Percentiles rank a stretch among this genome's conserved stretches.
Conservation (phyloP, 306 rosid species). For the Pterocarpus macrocarpus region DNA sequence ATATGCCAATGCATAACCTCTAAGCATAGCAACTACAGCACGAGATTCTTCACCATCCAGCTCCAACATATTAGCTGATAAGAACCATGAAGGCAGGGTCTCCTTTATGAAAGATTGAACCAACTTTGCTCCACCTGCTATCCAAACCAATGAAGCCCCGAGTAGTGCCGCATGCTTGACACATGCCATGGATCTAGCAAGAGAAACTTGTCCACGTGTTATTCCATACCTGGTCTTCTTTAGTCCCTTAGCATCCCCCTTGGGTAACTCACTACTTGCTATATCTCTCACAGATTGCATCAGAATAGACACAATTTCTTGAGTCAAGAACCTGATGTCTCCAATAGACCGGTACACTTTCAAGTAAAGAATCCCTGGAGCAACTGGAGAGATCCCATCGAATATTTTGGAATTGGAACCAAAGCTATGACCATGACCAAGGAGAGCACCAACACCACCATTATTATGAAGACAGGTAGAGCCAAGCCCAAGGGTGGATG, state of each 20-base stretch:
- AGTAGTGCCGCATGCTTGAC: slow-evolving; percentile 87
- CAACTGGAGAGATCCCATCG: slow-evolving; percentile 79
- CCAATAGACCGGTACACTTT: slow-evolving; percentile 77
- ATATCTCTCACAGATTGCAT: slow-evolving; percentile 80
- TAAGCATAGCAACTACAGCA: slow-evolving; percentile 70
- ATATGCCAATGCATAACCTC: slow-evolving; percentile 84
- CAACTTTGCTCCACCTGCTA: slow-evolving; percentile 78
- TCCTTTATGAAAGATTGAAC: slow-evolving; percentile 78
- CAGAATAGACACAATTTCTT: slow-evolving; percentile 79
- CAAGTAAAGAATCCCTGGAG: slow-evolving; percentile 93
- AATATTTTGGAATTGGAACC: slow-evolving; percentile 69
- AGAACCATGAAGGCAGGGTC: slow-evolving; percentile 86
- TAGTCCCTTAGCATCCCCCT: slow-evolving; percentile 60
- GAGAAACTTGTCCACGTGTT: slow-evolving; percentile 77
- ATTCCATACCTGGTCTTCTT: slow-evolving; percentile 73
- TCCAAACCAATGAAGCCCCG: slow-evolving; percentile 88
- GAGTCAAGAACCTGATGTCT: slow-evolving; percentile 72
- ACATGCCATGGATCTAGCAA: slow-evolving; percentile 71
- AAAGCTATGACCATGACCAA: slow-evolving; percentile 81
- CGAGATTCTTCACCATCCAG: slow-evolving; percentile 67
- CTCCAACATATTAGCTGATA: slow-evolving; percentile 60
- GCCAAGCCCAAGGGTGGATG: slow-evolving; percentile 81
- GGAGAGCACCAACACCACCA: slow-evolving; percentile 85
- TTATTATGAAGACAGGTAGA: slow-evolving; percentile 55
- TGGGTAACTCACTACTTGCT: slow-evolving; percentile 65